These are phyloP conservation scores for Naganishia antarctica DNA, from an alignment of 768 basidiomycete species.

Conservation along the genomic window DNA sequence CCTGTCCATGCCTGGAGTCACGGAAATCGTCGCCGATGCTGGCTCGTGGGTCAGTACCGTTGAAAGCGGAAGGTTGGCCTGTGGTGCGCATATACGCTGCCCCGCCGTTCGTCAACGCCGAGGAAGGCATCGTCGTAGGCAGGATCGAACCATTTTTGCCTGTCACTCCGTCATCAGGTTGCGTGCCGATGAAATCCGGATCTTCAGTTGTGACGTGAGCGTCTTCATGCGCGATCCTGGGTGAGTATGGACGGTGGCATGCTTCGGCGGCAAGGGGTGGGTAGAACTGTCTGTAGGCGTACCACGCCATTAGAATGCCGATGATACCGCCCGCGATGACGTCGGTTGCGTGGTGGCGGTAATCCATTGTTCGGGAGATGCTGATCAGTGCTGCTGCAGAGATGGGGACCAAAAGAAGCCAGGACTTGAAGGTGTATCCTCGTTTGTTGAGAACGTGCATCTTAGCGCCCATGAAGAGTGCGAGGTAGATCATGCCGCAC, in stretches of 20 bases:
- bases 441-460: slow-evolving; percentile 10
- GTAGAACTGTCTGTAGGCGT: slow-evolving; percentile 44
- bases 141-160: neutral
- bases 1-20: neutral
- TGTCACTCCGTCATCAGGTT: neutral
- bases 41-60: neutral
- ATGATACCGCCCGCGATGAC: slow-evolving; percentile 45
- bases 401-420: slow-evolving; percentile 43
- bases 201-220: slow-evolving; percentile 11
- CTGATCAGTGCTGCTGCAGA: slow-evolving; percentile 36
- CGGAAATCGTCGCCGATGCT: slow-evolving; percentile 3
- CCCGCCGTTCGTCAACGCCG: neutral
- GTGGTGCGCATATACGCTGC: slow-evolving; percentile 12
- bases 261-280: slow-evolving; percentile 31
- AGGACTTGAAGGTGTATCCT: slow-evolving; percentile 45
- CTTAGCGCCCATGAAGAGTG: slow-evolving; percentile 34
- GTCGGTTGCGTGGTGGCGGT: slow-evolving; percentile 37
- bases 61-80: neutral
- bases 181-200: neutral
- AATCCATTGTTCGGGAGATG: slow-evolving; percentile 46
- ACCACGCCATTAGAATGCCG: slow-evolving; percentile 40
- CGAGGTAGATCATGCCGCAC: slow-evolving; percentile 46
- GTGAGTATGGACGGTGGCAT: slow-evolving; percentile 24
- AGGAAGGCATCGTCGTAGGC: neutral
- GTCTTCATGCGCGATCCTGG: slow-evolving; percentile 28